Evolutionary conservation across 2,329 filamentous ascomycete genomes (phyloP).

Genomic region (Colletotrichum shisoi): DNA sequence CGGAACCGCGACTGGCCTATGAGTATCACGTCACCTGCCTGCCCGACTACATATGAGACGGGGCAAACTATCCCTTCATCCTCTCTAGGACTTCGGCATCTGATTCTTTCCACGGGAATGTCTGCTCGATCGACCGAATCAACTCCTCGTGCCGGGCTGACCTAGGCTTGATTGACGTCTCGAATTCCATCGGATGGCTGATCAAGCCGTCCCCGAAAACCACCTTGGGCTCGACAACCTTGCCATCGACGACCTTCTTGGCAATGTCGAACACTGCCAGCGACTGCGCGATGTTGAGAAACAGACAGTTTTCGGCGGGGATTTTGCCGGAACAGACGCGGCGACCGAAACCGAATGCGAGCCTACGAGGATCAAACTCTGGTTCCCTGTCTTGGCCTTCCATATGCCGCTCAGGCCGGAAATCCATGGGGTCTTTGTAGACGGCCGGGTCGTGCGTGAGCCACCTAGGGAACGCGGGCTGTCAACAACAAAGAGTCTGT

Average conservation of each 20-base stretch:
- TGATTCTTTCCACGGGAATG: constrained; percentile 4
- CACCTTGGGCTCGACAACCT: background rate
- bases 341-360: constrained; percentile 40
- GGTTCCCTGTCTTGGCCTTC: background rate
- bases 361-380: background rate
- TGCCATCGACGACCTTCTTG: background rate
- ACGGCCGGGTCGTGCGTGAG: constrained; percentile 68
- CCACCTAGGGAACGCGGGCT: background rate
- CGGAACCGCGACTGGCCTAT: too few species aligned
- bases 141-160: background rate
- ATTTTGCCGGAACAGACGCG: constrained; percentile 40
- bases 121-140: constrained; percentile 14
- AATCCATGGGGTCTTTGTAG: constrained; percentile 56
- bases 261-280: constrained; percentile 49
- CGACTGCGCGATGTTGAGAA: constrained; percentile 49
- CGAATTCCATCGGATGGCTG: background rate
- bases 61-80: too few species aligned
- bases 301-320: constrained; percentile 39
- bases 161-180: constrained; percentile 12
- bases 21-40: too few species aligned
- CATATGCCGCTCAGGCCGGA: background rate
- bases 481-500: background rate
- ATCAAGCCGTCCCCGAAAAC: constrained; percentile 4
- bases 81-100: background rate
- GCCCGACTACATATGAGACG: too few species aligned